Evolutionary conservation across 2,329 filamentous ascomycete genomes (phyloP), one percentile per base, ranked within the genome.

Genomic region (Aspergillus ochraceus): DNA sequence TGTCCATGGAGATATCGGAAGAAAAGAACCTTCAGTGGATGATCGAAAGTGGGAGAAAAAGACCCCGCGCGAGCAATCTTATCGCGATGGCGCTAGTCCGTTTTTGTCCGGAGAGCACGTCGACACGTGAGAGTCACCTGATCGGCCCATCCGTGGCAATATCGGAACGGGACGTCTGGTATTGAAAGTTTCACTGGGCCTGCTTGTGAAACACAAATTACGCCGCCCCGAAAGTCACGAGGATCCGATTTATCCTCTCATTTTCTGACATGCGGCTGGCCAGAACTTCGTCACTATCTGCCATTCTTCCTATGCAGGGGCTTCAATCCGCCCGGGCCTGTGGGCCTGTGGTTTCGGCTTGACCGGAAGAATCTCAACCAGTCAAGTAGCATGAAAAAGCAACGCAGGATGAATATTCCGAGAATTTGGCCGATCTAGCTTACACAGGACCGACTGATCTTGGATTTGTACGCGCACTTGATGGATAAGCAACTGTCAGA

Each of bases 1-100:
- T 60, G 2, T 64, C 62, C 68, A 70, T 70, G 9, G 30, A 8
- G 17, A 9, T 26, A 20, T 39, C 30, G 8, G n/a, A 2, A 52
- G 19, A 5, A 2, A 17, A 52, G 22, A 14, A n/a, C n/a, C n/a
- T n/a, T n/a, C n/a, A n/a, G n/a, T n/a, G 54, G 36, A 22, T 20
- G 30, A 49, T 29, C 6, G 17, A 19, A 45, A 14, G 9, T 22
- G 54, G 47, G 14, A 10, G 17, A 32, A 49, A 46, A 26, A 50
- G 46, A 51, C 54, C 54, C 47, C 54, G 47, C 54, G 17, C 12
- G 17, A 56, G 32, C 26, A 24, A 39, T 39, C 54, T 56, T 56
- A 56, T 56, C 47, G 9, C 20, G 8, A 50, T 51, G 9, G 47
- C 17, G 19, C 54, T 56, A 56, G 30, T 6, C 54, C 47, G 6